Base-by-base conservation (phyloP, 495 filamentous ascomycete genomes). In the Lepraria neglecta region DNA sequence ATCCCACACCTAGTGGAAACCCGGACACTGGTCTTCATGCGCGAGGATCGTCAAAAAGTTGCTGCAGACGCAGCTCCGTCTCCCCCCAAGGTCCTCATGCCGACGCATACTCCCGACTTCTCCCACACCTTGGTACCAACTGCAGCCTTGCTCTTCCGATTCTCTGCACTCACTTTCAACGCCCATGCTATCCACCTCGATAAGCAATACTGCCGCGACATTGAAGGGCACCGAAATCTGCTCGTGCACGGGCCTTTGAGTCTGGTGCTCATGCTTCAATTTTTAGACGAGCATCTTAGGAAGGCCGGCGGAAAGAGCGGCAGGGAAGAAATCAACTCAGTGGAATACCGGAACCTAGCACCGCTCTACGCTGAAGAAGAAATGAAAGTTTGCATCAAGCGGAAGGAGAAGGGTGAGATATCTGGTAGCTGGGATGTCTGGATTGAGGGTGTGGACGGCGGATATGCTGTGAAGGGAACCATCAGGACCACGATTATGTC, bases 101-200 rank as follows among this genome's bases (percentile, higher is more conserved):
- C 62, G 60, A 73, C 74, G 5, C 63, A 70, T 7, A 42, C 71
- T 11, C 79, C 87, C 4, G 75, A 81, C n/a, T 85, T 86, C 65
- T 79, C 76, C 19, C 80, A 87, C 68, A 74, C 72, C 1, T 74
- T 95, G 17, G 75, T 67, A 0, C 89, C 89, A 0, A 84, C 83
- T 17, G 73, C 79, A 4, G 74, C 79, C 27, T 77, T 95, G 0
- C 80, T 96, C 33, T 92, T 91, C 73, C 84, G 89, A n/a, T 95
- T 87, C 74, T 89, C 85, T 33, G 89, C 89, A 0, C 79, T 96
- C 19, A 90, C 86, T 6, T 90, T 87, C 79, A 96, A 96, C 71
- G 87, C 89, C 6, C 91, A 95, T 69, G 74, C 78, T 6, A 95
- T 95, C 60, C 91, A 96, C 67, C 78, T 94, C n/a, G 88, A 95